Evolutionary conservation across 2,329 filamentous ascomycete species (phyloP).

Genomic region (Rasamsonia emersonii): DNA sequence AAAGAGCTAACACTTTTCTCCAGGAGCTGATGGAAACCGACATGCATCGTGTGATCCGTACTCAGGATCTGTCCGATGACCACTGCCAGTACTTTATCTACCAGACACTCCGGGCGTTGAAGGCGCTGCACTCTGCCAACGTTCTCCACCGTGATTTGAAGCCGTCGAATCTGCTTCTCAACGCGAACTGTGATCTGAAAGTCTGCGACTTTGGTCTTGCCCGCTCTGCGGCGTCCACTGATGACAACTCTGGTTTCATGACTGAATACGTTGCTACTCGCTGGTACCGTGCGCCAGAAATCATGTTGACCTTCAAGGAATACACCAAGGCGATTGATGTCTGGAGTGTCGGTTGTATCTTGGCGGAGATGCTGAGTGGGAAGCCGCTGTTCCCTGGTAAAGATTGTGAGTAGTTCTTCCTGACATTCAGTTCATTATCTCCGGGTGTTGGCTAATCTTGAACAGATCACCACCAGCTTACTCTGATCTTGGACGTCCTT

Average conservation of each 20-base stretch:
- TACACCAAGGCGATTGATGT: conserved; percentile 99
- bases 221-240: conserved; percentile 88
- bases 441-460: conserved; percentile 4
- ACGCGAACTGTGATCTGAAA: conserved; percentile 98
- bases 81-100: conserved; percentile 99
- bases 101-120: conserved; percentile 92
- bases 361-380: conserved; percentile 97
- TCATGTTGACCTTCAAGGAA: conserved; percentile 99
- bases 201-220: conserved; percentile 98
- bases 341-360: conserved; percentile 96
- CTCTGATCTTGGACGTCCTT: conserved; percentile 91
- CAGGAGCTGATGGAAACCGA: conserved; percentile 99
- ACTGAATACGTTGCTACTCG: conserved; percentile 99
- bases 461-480: conserved; percentile 92
- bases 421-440: conserved; percentile 1
- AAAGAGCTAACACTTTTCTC: conserved; percentile 13
- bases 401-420: conserved; percentile 61
- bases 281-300: conserved; percentile 98
- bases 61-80: conserved; percentile 95
- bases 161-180: conserved; percentile 91
- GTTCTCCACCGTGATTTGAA: conserved; percentile 96
- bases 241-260: conserved; percentile 99
- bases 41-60: conserved; percentile 98
- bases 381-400: conserved; percentile 98
- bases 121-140: conserved; percentile 99